Evolutionary conservation across 2,329 filamentous ascomycete genomes (phyloP), one percentile per base, ranked within the genome.

Genomic region (Fusarium sp.): DNA sequence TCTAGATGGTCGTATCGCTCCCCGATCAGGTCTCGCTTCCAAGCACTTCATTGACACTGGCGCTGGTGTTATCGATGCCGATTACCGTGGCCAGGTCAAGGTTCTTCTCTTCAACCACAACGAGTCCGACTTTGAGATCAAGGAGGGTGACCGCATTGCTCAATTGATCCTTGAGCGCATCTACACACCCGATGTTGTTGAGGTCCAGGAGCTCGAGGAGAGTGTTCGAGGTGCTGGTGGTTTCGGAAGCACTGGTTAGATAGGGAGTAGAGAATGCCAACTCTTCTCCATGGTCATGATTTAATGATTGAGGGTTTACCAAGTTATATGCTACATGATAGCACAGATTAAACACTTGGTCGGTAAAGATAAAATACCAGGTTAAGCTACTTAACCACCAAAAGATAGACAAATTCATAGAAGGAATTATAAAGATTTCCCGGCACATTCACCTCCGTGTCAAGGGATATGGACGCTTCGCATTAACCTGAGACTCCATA

Each of bases 11-110:
- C 91, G 94, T 61, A 90, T 97, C 58, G 94, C 94, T 5, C 94
- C 94, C 12, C 92, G 94, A 71, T 96, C 93, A n/a, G 94, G 94
- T 49, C 90, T 97, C 37, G 95, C 95, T 4, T 86, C 90, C 65
- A 99, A 99, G 84, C 90, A 98, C 83, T 96, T 94, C 82, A 98
- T 99, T 79, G 94, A 98, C 80, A 96, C 93, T 0, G 94, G 97
- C 68, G 96, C 96, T 0, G 96, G 96, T 57, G 96, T 99, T 70
- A 98, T 99, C 75, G 96, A 99, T 81, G 94, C 95, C 34, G 96
- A 99, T 82, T 99, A 99, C 84, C 89, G 96, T 37, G 96, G 96
- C 22, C 92, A 92, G 73, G 91, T 99, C 76, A 97, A 97, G 85
- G 92, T 99, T 27, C 86, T 99, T 72, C 88, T 99, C 55, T 98